These are phyloP conservation scores for Xylaria sp. DNA, from an alignment of 2,329 filamentous ascomycete genomes.

Conservation along the genomic window DNA sequence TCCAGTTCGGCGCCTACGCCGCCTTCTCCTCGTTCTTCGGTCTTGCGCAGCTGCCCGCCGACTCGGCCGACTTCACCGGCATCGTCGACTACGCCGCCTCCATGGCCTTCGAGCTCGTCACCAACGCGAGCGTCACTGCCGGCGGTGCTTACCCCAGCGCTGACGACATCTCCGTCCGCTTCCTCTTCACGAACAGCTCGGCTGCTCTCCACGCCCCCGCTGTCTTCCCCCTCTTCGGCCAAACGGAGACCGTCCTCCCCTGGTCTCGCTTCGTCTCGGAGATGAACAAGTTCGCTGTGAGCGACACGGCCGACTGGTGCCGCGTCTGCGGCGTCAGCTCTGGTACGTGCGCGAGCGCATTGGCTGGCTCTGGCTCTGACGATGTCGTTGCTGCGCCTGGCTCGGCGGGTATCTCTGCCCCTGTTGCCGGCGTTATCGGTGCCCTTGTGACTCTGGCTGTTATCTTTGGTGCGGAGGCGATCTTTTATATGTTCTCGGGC, in stretches of 20 bases:
- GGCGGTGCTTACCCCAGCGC: conserved; percentile 41
- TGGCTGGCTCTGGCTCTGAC: conserved; percentile 25
- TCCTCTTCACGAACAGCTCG: conserved; percentile 57
- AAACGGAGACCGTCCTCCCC: conserved; percentile 47
- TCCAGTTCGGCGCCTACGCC: conserved; percentile 58
- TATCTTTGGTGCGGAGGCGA: conserved; percentile 41
- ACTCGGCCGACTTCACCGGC: conserved; percentile 61
- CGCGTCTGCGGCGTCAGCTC: conserved; percentile 66
- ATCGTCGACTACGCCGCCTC: conserved; percentile 79
- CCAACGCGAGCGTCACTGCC: conserved; percentile 42
- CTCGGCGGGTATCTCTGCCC: conserved; percentile 52
- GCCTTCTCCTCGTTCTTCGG: conserved; percentile 61
- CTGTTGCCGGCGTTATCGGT: conserved; percentile 77
- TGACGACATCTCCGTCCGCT: conserved; percentile 52
- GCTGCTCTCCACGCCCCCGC: conserved; percentile 47
- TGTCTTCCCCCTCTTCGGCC: conserved; percentile 56
- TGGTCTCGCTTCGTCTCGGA: conserved; percentile 63
- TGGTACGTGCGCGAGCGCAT: conserved; percentile 53
- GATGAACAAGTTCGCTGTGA: conserved; percentile 63
- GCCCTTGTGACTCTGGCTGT: conserved; percentile 58
- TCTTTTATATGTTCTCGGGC: conserved; percentile 40
- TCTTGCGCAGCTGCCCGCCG: conserved; percentile 46
- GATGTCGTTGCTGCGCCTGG: conserved; percentile 21
- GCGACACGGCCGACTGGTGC: conserved; percentile 66
- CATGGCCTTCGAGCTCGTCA: conserved; percentile 71